A percentile compares a stretch with the other conserved stretches of the same genome.
Conservation (phyloP, 306 rosid genomes). For the Potentilla sterilis region DNA sequence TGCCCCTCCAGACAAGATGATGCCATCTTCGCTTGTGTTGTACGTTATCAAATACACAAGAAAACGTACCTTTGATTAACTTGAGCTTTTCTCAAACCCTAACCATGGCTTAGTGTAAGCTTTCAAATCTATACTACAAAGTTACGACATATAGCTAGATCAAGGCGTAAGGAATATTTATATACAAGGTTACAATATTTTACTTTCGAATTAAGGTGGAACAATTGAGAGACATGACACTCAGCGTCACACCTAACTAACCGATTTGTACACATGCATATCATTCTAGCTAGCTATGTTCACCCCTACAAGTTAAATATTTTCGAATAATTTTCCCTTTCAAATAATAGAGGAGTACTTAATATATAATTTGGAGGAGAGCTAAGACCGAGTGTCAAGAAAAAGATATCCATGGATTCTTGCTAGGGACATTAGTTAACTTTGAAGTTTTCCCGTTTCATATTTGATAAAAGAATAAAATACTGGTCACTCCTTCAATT, state of each 20-base stretch:
- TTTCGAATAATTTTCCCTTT: neutral
- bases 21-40: neutral
- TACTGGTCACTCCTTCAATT: too few species aligned
- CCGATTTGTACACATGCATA: neutral
- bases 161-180: neutral
- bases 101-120: neutral
- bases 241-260: neutral
- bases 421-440: conserved; percentile 7
- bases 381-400: neutral
- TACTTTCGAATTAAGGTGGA: neutral
- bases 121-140: neutral
- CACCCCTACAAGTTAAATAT: neutral
- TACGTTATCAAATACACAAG: neutral
- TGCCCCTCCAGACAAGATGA: neutral
- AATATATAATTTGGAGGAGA: neutral
- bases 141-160: neutral
- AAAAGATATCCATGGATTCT: conserved; percentile 17
- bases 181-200: neutral
- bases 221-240: neutral
- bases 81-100: neutral
- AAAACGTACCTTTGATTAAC: neutral
- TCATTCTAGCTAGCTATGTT: neutral
- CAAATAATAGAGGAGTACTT: neutral
- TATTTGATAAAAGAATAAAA: neutral
- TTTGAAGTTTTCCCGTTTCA: conserved; percentile 14